phyloP scores from a whole-genome alignment of 2,329 filamentous ascomycete genomes.

The Botrytis aclada region DNA sequence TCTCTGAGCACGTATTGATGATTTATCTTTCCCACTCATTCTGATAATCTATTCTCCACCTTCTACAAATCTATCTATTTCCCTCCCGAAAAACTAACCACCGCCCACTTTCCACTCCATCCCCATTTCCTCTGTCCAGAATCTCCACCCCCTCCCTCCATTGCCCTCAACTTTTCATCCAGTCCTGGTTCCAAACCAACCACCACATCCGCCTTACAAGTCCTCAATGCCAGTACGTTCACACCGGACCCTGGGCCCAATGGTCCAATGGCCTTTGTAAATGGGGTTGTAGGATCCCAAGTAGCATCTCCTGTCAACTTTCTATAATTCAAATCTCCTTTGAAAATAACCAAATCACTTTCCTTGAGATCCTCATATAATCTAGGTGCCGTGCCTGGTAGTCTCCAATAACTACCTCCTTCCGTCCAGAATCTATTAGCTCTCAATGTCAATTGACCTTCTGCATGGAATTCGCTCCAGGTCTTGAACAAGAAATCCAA shows the following conservation, averaged over 20 bases:
- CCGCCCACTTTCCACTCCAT: slow-evolving; percentile 94
- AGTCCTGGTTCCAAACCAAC: slow-evolving; percentile 79
- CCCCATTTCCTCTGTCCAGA: slow-evolving; percentile 73
- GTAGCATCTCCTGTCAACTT: slow-evolving; percentile 82
- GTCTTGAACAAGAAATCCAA: slow-evolving; percentile 76
- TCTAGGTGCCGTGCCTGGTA: slow-evolving; percentile 65
- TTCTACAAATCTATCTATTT: slow-evolving; percentile 42
- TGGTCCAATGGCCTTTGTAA: slow-evolving; percentile 79
- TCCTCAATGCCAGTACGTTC: slow-evolving; percentile 81
- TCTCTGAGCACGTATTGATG: not conserved
- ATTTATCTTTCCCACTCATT: not conserved
- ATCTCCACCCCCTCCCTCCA: slow-evolving; percentile 68
- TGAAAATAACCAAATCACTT: slow-evolving; percentile 89
- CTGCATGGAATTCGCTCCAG: slow-evolving; percentile 75
- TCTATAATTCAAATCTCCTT: slow-evolving; percentile 94
- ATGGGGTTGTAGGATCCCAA: slow-evolving; percentile 88
- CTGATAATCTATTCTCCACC: not conserved
- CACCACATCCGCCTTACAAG: slow-evolving; percentile 95
- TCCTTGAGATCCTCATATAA: slow-evolving; percentile 75
- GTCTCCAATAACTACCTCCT: slow-evolving; percentile 81
- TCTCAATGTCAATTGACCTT: slow-evolving; percentile 79
- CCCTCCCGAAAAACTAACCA: slow-evolving; percentile 79
- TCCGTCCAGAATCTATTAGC: slow-evolving; percentile 92
- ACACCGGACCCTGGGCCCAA: slow-evolving; percentile 78
- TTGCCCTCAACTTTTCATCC: slow-evolving; percentile 73